Evolutionary conservation across 2,329 filamentous ascomycete genomes (phyloP).

Genomic region (Elsinoe arachidis): DNA sequence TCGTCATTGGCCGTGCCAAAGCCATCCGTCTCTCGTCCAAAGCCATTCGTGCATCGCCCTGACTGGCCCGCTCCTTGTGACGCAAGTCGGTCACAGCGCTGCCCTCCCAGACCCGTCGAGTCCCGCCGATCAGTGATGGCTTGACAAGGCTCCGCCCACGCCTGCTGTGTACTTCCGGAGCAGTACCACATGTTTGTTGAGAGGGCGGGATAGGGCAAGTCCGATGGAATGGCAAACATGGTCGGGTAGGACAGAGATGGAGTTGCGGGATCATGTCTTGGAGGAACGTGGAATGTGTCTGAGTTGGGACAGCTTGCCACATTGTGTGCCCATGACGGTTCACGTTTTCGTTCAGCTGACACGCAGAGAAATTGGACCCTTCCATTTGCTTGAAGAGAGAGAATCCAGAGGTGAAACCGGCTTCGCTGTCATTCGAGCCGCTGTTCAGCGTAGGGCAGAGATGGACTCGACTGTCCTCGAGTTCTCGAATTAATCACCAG

Average conservation of each 20-base stretch:
- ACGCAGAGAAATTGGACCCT: conserved; percentile 9
- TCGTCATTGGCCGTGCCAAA: not conserved
- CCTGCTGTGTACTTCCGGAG: not conserved
- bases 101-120: not conserved
- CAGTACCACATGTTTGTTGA: not conserved
- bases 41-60: conserved; percentile 2
- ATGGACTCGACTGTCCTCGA: not conserved
- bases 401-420: not conserved
- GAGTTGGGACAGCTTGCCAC: conserved; percentile 2
- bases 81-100: conserved; percentile 3
- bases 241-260: not conserved
- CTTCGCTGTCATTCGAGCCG: not conserved
- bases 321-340: not conserved
- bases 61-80: conserved; percentile 3
- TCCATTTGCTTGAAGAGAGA: not conserved
- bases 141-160: not conserved
- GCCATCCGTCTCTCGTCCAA: not conserved
- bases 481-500: not conserved
- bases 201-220: not conserved
- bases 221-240: not conserved
- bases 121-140: not conserved
- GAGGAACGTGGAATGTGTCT: conserved; percentile 12
- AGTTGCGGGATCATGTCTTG: conserved; percentile 3
- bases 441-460: not conserved
- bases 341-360: not conserved